Base-by-base conservation (phyloP, 352 stramenopile species). In the Pythium periplocum region DNA sequence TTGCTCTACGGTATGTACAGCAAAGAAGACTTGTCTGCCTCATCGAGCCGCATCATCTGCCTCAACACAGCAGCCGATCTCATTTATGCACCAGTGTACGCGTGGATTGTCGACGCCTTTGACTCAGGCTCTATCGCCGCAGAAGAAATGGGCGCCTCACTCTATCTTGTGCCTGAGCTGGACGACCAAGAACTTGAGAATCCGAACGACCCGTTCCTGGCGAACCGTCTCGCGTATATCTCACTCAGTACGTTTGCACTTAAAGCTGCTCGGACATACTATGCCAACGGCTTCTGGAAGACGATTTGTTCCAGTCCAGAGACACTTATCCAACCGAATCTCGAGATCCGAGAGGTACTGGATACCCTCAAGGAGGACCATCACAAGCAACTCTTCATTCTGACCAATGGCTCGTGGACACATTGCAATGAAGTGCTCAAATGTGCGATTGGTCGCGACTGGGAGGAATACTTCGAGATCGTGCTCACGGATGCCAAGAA, bases 371-470 rank as follows among this genome's bases (percentile, higher is more conserved):
- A 55, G 37, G 62, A 53, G 0, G 55, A 50, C 45, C 57, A 64
- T 47, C 48, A 61, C 33, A 75, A 73, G 44, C 54, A 70, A 51
- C 59, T 83, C 10, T 83, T 80, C 39, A 51, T 83, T 4, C 68
- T 83, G 33, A 83, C 73, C 7, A 79, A 80, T 46, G 61, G 73
- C 8, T 79, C 69, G 45, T 78, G 65, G 67, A 73, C 69, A 40
- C 73, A 83, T 50, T 78, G 67, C 53, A 76, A 83, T 51, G 69
- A 74, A 42, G 73, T 83, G 11, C 70, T 83, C 62, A 66, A 76
- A 40, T 73, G 71, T 41, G 67, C 69, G 11, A 53, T 83, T 11
- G 69, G 69, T 5, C 68, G 62, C 6, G 73, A 80, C 61, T 83
- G 73, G 73, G 48, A 61, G 8, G 53, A 49, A 26, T 74, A 71